Conservation (phyloP, 352 stramenopile genomes). For the Pythium sukuiense region DNA sequence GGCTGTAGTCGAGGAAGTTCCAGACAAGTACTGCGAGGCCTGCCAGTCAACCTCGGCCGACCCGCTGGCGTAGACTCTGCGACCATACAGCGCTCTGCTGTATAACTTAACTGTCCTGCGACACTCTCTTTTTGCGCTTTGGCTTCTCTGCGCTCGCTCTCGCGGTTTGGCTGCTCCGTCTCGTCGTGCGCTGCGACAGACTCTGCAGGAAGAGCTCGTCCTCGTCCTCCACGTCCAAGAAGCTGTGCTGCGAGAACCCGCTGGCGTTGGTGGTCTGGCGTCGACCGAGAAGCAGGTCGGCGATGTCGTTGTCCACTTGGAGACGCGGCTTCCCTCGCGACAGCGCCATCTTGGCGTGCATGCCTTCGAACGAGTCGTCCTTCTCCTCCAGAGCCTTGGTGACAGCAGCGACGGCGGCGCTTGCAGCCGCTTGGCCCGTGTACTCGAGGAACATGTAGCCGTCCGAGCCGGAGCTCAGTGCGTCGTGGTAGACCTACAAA, state of each 20-base stretch:
- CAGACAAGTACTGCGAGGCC: conserved; percentile 58
- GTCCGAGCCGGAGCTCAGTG: conserved; percentile 49
- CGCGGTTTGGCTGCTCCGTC: conserved; percentile 21
- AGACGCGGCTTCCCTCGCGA: conserved; percentile 30
- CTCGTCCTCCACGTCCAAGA: conserved; percentile 32
- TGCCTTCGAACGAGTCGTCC: conserved; percentile 30
- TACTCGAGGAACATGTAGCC: conserved; percentile 76
- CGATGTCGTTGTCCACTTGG: conserved; percentile 38
- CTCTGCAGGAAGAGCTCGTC: conserved; percentile 78
- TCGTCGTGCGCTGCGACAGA: conserved; percentile 64
- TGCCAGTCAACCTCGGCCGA: conserved; percentile 24
- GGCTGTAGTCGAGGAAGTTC: conserved; percentile 38
- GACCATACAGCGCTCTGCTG: not conserved
- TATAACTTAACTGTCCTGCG: conserved; percentile 5
- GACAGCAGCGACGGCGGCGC: conserved; percentile 30
- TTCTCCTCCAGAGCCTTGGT: conserved; percentile 32
- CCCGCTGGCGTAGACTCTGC: not conserved
- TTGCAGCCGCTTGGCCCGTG: conserved; percentile 37
- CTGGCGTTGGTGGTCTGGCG: conserved; percentile 29
- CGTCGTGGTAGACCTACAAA: conserved; percentile 68
- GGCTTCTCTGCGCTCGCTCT: not conserved
- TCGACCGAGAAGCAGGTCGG: conserved; percentile 56
- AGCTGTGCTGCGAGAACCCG: conserved; percentile 54
- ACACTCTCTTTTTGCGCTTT: conserved; percentile 2
- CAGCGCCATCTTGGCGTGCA: conserved; percentile 50